These are phyloP conservation scores for Bolboschoenoplectus hybrid DNA, from an alignment of 202 grass and related monocot genomes.

Conservation along the genomic window DNA sequence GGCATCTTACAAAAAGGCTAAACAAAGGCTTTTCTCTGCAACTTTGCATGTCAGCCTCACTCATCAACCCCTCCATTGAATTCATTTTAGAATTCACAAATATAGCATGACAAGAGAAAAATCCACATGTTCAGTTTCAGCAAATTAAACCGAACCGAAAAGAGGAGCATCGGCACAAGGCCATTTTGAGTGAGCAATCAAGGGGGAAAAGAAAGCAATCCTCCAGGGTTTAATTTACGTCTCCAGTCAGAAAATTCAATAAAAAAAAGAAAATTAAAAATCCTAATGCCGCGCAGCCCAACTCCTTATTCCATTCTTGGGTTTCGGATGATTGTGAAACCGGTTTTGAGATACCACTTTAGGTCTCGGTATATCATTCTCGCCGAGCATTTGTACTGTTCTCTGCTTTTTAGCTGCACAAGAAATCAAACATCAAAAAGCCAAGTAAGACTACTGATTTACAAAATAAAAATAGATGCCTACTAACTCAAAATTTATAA, in stretches of 20 bases:
- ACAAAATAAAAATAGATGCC: constrained; percentile 12
- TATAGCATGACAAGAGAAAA: constrained; percentile 31
- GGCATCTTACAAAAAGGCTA: constrained; percentile 36
- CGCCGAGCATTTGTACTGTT: constrained; percentile 90
- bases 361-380: constrained; percentile 87
- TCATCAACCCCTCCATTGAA: constrained; percentile 32
- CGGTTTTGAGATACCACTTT: constrained; percentile 39
- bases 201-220: constrained; percentile 19
- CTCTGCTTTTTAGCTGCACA: constrained; percentile 83
- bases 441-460: constrained; percentile 9
- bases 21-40: constrained; percentile 31
- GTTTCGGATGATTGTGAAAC: constrained; percentile 22
- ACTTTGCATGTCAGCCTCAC: constrained; percentile 42
- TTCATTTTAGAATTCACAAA: constrained; percentile 41
- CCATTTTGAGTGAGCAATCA: constrained; percentile 36
- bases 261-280: constrained; percentile 10
- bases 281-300: constrained; percentile 42
- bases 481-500: background rate
- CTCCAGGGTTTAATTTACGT: constrained; percentile 21
- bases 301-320: constrained; percentile 48
- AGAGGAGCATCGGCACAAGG: background rate
- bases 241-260: constrained; percentile 34
- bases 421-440: background rate
- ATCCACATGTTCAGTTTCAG: constrained; percentile 9
- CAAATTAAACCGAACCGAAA: constrained; percentile 20